Evolutionary conservation across 768 basidiomycete genomes (phyloP).

Genomic region (Amanita thiersii): DNA sequence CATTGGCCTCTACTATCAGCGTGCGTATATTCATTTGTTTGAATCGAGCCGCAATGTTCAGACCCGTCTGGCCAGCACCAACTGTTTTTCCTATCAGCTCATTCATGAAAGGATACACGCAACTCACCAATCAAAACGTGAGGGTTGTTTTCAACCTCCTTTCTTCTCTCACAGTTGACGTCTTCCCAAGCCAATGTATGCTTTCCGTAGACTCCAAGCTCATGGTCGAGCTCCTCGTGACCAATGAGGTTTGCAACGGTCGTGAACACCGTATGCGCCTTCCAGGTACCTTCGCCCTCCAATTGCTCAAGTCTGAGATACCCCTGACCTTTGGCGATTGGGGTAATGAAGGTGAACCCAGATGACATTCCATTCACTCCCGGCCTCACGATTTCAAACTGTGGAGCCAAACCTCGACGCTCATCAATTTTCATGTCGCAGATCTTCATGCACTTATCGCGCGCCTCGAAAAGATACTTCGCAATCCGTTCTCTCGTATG

Average conservation of each 20-base stretch:
- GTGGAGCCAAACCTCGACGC: constrained; percentile 14
- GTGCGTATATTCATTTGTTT: constrained; percentile 29
- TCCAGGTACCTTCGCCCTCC: constrained; percentile 19
- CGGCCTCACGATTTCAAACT: constrained; percentile 11
- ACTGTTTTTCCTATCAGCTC: constrained; percentile 18
- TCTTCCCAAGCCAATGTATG: constrained; percentile 26
- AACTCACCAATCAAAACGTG: constrained; percentile 29
- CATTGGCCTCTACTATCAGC: constrained; percentile 27
- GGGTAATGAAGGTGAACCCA: constrained; percentile 29
- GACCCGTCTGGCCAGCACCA: constrained; percentile 35
- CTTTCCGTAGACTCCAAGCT: constrained; percentile 23
- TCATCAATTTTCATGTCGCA: constrained; percentile 19
- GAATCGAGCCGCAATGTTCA: constrained; percentile 34
- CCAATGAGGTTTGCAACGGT: constrained; percentile 24
- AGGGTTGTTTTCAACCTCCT: constrained; percentile 28
- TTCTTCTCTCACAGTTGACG: constrained; percentile 23
- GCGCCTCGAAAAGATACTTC: constrained; percentile 20
- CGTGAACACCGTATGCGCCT: constrained; percentile 27
- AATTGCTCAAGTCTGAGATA: constrained; percentile 23
- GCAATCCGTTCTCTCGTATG: constrained; percentile 24
- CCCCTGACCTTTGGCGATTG: constrained; percentile 22
- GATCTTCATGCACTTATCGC: constrained; percentile 16
- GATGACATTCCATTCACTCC: constrained; percentile 18
- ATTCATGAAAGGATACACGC: not conserved
- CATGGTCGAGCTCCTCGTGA: constrained; percentile 23